A percentile compares a stretch with the other conserved stretches of the same genome.
These are phyloP conservation scores for Talinum fruticosum DNA, from an alignment of 148 eudicot species.

Conservation along the genomic window DNA sequence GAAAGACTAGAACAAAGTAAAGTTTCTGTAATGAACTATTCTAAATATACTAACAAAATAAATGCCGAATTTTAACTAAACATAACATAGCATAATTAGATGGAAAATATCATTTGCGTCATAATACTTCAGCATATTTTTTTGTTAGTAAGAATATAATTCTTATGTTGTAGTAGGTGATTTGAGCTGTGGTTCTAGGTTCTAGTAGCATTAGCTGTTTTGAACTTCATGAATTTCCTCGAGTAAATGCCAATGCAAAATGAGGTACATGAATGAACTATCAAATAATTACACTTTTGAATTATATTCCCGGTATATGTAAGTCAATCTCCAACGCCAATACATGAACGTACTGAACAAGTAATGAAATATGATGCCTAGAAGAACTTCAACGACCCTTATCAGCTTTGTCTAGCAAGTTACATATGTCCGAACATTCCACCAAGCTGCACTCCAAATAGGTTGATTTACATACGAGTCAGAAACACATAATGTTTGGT, in stretches of 20 bases:
- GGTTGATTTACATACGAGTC: not conserved
- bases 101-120: too few species aligned
- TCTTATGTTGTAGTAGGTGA: too few species aligned
- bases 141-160: too few species aligned
- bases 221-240: conserved; percentile 6
- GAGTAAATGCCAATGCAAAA: not conserved
- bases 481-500: not conserved
- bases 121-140: too few species aligned
- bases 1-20: too few species aligned
- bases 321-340: not conserved
- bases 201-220: too few species aligned
- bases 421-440: conserved; percentile 90
- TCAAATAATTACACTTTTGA: conserved; percentile 11
- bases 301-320: not conserved
- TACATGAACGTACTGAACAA: not conserved
- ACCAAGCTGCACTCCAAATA: conserved; percentile 48
- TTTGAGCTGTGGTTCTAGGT: too few species aligned
- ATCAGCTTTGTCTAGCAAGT: conserved; percentile 66
- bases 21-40: too few species aligned
- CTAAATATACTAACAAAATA: too few species aligned
- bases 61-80: too few species aligned
- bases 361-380: not conserved
- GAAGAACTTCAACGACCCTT: conserved; percentile 48
- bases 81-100: too few species aligned
- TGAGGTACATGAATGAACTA: not conserved